Base-by-base conservation (phyloP, 108 stramenopile genomes). In the Asterionellopsis glacialis region DNA sequence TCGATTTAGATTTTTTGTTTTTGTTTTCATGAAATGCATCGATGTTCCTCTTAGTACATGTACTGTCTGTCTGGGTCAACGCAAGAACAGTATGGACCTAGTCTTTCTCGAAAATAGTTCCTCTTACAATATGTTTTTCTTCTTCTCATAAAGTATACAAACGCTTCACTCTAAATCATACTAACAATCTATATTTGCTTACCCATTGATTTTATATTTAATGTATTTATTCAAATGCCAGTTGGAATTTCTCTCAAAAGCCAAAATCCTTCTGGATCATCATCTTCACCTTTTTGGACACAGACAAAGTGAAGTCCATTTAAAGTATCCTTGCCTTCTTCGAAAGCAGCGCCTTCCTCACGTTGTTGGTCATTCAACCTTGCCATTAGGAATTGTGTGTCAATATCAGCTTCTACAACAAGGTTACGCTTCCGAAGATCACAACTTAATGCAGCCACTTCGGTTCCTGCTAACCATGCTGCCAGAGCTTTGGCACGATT, bases 201-300 rank as follows among this genome's bases (percentile, higher is more conserved):
- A n/a, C n/a, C n/a, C n/a, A n/a, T n/a, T n/a, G n/a, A n/a, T n/a
- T n/a, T n/a, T n/a, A n/a, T n/a, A n/a, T n/a, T n/a, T n/a, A n/a
- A n/a, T n/a, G n/a, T n/a, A n/a, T n/a, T 33, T 33, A 33, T 33
- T 33, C 33, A 83, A 15, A 83, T 74, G 14, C 68, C 68, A 41
- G 56, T 60, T 38, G 91, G 91, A 50, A 90, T 72, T 42, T 91
- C 87, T 59, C 89, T 82, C 45, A 97, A 69, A 65, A 97, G 76
- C 94, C 94, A 97, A 76, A 97, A 96, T 55, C 97, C 97, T 52
- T 85, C 91, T 19, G 95, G 94, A 61, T 94, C 94, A 54, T 81
- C 80, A 22, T 96, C 94, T 59, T 93, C 91, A 51, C 91, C 90
- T 41, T 61, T 65, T 69, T 98, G 97, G 42, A 98, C 94, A 58